Evolutionary conservation across 2,329 filamentous ascomycete genomes (phyloP), one percentile per base, ranked within the genome.

Genomic region (Cercospora berteroae): DNA sequence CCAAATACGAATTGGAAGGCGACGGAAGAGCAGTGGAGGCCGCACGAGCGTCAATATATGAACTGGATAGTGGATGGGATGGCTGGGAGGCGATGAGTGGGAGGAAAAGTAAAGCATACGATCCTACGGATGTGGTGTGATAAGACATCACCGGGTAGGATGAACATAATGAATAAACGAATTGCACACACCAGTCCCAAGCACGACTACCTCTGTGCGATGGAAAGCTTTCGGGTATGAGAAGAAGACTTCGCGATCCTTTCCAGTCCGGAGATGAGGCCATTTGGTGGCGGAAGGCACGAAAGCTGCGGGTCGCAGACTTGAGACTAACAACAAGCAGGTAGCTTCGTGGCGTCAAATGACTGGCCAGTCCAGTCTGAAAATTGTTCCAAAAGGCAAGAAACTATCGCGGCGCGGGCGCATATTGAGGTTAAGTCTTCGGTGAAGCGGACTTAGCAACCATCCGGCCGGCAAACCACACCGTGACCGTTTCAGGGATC

Each of bases 41-140:
- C 3, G 67, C 67, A 27, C 67, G 63, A 60, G 66, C 61, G 29
- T 61, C 58, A 23, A 63, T 67, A 44, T 70, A 69, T 44, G 69
- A 70, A 23, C 33, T 70, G 12, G 66, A 70, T 18, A 67, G 69
- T 9, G 66, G 65, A 12, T 64, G 60, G 50, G 58, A 62, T 50
- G 63, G 63, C 7, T 66, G 64, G 60, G 69, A 70, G 29, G 67
- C 69, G 0, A 64, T 50, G 10, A 65, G 44, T 48, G 67, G 67
- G 55, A 64, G 67, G 27, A 65, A 56, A 25, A 69, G 67, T 48
- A 67, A 65, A 29, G 66, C 66, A n/a, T 67, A 64, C 23, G 66
- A 67, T 62, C 66, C 66, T 31, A 64, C 62, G 52, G 39, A 59
- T 33, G 66, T 67, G 60, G 60, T 60, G 29, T 65, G 50, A 60